Evolutionary conservation across 495 filamentous ascomycete genomes (phyloP), one percentile per base, ranked within the genome.

Genomic region (Massariosphaeria phaeospora): DNA sequence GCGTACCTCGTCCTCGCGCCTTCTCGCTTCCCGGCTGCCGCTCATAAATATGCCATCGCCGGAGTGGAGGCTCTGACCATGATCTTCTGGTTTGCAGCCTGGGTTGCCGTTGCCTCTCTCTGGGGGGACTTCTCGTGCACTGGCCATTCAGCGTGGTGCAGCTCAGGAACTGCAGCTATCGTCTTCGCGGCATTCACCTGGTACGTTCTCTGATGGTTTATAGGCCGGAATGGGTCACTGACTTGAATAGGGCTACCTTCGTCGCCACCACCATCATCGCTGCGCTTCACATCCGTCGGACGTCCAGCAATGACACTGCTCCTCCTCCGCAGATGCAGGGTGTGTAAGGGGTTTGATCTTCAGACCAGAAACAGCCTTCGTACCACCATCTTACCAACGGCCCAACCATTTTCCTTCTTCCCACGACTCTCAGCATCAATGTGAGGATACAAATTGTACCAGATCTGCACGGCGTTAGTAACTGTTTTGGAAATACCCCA

Each of bases 41-140:
- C 78, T 48, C 82, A 87, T 68, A 77, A 73, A 12, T 76, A 78
- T 17, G 78, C 72, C 38, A 77, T 89, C 5, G 72, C 84, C 9
- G 82, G 62, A 9, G 72, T 85, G 23, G 85, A 91, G 59, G 71
- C 73, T 33, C 36, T 91, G 11, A 90, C 88, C 26, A 83, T 81
- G 75, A 76, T 91, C 35, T 90, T 95, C 74, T 94, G 89, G 89
- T 91, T 95, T 66, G 81, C 85, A 0, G 88, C 84, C 24, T 85
- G 85, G 57, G 83, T 94, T 65, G 86, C 86, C 0, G 62, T 89
- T 1, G 87, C 82, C 1, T 81, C 79, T 5, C 72, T 75, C 43
- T 69, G 85, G 47, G 76, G 76, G 12, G 65, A 75, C 2, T 12
- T 31, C 13, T 47, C 75, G 2, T 57, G 52, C 6, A 35, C 58